Base-by-base conservation (phyloP, 2,329 filamentous ascomycete genomes). In the Didymosphaeria variabile region DNA sequence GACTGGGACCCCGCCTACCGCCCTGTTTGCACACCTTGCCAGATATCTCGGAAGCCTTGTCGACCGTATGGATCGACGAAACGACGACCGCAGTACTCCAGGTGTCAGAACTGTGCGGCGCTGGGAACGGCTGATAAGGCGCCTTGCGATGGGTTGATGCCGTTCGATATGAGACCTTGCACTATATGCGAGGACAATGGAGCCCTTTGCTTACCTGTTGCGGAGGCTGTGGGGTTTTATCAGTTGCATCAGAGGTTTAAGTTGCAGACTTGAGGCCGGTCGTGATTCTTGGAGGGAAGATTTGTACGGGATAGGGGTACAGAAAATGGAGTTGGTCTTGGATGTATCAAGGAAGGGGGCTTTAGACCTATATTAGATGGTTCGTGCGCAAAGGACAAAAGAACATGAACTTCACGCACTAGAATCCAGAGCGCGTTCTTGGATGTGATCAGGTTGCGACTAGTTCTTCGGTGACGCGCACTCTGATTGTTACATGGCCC, bases 121-220 rank as follows among this genome's bases (percentile, higher is more conserved):
- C 21, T 29, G 23, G 45, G 45, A 26, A 44, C 17, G 40, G 23
- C 45, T 29, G 13, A 36, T 36, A 19, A 21, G 12, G 47, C n/a
- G 17, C 31, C 31, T 34, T 51, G 47, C 15, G 12, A 51, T 36
- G 47, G 47, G 7, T 31, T 51, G 12, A 51, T 51, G 47, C 47
- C 47, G 17, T 51, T 51, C 21, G 47, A 51, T 29, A 32, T n/a
- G n/a, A 21, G 12, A 1, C 47, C 47, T 36, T 51, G 45, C 17
- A 29, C 23, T 31, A 29, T 26, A 8, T 47, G 45, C 26, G 23
- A 29, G n/a, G 23, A 17, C 5, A 47, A 47, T 32, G 45, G 45
- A 9, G 23, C n/a, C 38, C 4, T 8, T 40, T 40, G 38, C 15
- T 5, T n/a, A 9, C 38, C 38, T 40, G 13, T n/a, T 17, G 17